These are phyloP conservation scores for Cercospora beticola DNA, from an alignment of 2,329 filamentous ascomycete species.

Conservation along the genomic window DNA sequence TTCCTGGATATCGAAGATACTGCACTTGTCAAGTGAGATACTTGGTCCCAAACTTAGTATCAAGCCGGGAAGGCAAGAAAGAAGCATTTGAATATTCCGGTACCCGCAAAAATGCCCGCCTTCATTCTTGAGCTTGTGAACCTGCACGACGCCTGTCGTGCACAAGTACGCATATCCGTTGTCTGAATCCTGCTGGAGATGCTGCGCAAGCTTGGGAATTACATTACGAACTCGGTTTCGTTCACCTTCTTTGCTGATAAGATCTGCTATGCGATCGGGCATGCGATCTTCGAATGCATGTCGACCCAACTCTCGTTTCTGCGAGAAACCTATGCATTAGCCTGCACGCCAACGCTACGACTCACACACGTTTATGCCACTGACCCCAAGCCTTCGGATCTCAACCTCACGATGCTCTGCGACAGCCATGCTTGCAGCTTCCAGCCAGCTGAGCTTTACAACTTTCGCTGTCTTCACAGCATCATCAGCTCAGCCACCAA, in stretches of 20 bases:
- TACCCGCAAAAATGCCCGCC: constrained; percentile 86
- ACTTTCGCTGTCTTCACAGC: background rate
- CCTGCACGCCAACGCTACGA: too few relatives aligned
- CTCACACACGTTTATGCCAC: background rate
- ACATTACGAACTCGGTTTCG: constrained; percentile 42
- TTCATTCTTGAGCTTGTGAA: constrained; percentile 76
- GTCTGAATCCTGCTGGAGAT: constrained; percentile 57
- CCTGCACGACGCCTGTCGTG: constrained; percentile 68
- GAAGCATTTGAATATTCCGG: constrained; percentile 87
- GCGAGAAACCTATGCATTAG: background rate
- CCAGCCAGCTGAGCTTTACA: background rate
- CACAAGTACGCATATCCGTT: constrained; percentile 76
- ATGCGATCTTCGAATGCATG: constrained; percentile 48
- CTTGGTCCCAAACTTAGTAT: constrained; percentile 30
- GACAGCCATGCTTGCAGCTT: background rate
- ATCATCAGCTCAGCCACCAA: background rate
- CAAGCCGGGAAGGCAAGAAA: constrained; percentile 23
- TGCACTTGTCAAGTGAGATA: constrained; percentile 34
- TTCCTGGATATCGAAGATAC: constrained; percentile 79
- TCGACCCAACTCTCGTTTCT: constrained; percentile 47
- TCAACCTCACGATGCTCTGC: background rate
- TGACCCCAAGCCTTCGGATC: background rate
- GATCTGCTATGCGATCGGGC: constrained; percentile 41
- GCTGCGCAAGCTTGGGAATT: constrained; percentile 45
- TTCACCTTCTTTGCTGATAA: constrained; percentile 17